Evolutionary conservation across 331 rosid genomes (phyloP).

Genomic region (Quercus tomentella): DNA sequence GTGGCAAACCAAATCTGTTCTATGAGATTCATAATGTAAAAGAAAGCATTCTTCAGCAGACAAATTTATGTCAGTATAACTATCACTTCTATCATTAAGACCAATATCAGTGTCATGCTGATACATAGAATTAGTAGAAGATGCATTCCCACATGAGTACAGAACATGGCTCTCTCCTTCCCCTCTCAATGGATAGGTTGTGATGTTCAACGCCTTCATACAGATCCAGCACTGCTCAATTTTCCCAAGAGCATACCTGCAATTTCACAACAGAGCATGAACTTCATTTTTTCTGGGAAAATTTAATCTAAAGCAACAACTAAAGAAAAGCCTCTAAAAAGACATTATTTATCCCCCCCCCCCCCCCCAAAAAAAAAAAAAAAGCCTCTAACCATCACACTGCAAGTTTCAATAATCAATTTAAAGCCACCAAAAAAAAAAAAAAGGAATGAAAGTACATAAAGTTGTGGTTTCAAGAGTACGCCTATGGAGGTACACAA

Average conservation of each 20-base stretch:
- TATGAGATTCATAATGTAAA: conserved; percentile 47
- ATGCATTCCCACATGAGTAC: conserved; percentile 44
- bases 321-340: neutral
- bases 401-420: neutral
- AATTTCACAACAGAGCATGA: conserved; percentile 21
- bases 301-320: neutral
- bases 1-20: conserved; percentile 27
- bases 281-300: neutral
- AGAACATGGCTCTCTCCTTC: conserved; percentile 41
- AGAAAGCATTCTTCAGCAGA: conserved; percentile 45
- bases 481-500: neutral
- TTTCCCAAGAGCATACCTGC: conserved; percentile 50
- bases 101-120: conserved; percentile 34
- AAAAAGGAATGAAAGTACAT: neutral
- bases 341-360: too few species aligned
- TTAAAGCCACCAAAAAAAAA: neutral
- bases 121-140: conserved; percentile 28
- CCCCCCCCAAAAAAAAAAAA: too few species aligned
- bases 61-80: conserved; percentile 24
- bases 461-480: neutral
- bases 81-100: conserved; percentile 33
- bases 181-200: conserved; percentile 40
- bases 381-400: neutral
- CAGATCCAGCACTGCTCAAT: conserved; percentile 47
- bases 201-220: conserved; percentile 43